Evolutionary conservation across 345 rosid species (phyloP).

Genomic region (Lepidium didymum): DNA sequence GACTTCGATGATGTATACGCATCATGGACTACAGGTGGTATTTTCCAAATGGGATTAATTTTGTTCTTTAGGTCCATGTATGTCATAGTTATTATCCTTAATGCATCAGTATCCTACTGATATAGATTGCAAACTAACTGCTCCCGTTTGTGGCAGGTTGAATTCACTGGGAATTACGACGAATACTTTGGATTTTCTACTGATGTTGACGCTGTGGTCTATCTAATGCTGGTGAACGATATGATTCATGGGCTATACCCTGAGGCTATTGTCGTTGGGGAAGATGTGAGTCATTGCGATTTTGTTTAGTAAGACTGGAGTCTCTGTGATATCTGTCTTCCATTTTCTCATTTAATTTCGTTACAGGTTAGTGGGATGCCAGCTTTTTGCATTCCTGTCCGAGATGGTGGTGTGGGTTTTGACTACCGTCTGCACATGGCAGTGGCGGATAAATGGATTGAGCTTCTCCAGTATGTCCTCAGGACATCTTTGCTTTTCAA

Average conservation of each 20-base stretch:
- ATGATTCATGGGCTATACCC: constrained; percentile 93
- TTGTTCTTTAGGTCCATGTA: background rate
- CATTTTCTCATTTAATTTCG: background rate
- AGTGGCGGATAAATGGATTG: constrained; percentile 95
- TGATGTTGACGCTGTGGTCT: constrained; percentile 85
- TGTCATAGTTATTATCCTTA: background rate
- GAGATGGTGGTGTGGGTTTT: constrained; percentile 95
- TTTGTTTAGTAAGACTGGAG: background rate
- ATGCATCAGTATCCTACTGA: background rate
- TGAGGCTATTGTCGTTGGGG: constrained; percentile 79
- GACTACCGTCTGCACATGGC: constrained; percentile 99
- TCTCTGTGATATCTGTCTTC: background rate
- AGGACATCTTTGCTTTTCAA: background rate
- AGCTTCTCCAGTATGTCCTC: constrained; percentile 66
- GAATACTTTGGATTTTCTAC: constrained; percentile 91
- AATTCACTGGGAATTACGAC: constrained; percentile 81
- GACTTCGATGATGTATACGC: constrained; percentile 98
- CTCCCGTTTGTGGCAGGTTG: constrained; percentile 40
- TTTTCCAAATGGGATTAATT: background rate
- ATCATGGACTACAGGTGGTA: constrained; percentile 82
- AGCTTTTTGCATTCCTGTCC: constrained; percentile 75
- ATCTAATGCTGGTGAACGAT: constrained; percentile 92
- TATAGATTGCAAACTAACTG: constrained; percentile 13
- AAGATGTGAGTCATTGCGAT: constrained; percentile 64
- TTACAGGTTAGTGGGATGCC: constrained; percentile 98